These are phyloP conservation scores for Orbilia brochopaga DNA, from an alignment of 2,329 filamentous ascomycete genomes.

Conservation along the genomic window DNA sequence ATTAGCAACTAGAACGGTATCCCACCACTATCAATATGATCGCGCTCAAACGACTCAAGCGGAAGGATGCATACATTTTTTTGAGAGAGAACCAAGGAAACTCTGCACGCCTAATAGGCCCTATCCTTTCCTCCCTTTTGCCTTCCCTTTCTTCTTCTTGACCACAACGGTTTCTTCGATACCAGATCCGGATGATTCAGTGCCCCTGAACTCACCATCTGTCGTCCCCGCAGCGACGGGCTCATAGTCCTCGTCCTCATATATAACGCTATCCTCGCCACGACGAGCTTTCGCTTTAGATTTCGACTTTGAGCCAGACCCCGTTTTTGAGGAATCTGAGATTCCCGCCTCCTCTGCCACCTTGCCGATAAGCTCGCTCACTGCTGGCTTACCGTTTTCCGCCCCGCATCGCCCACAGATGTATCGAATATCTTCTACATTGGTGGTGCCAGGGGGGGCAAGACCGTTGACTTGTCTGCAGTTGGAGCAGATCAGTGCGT, in stretches of 20 bases:
- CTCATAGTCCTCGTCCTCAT: conserved; percentile 32
- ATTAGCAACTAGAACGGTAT: conserved; percentile 18
- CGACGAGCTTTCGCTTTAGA: conserved; percentile 6
- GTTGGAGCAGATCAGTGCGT: conserved; percentile 79
- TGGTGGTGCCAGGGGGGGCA: conserved; percentile 82
- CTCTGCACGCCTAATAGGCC: conserved; percentile 4
- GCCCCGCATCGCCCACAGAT: conserved; percentile 83
- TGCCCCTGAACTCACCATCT: conserved; percentile 32
- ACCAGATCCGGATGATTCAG: conserved; percentile 36
- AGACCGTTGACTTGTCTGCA: conserved; percentile 95
- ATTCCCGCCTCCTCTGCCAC: conserved; percentile 58
- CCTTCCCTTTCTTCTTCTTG: conserved; percentile 47
- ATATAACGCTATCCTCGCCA: conserved; percentile 34
- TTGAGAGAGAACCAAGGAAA: conserved; percentile 18
- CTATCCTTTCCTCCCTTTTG: conserved; percentile 39
- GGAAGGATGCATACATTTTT: conserved; percentile 32
- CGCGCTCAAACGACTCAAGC: background rate
- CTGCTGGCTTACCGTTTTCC: conserved; percentile 81
- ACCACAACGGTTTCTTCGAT: conserved; percentile 44
- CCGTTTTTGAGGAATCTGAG: conserved; percentile 10
- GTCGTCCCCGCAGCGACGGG: conserved; percentile 16
- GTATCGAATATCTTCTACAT: conserved; percentile 80
- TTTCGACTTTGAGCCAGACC: conserved; percentile 32
- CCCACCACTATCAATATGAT: conserved; percentile 8
- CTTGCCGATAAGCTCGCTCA: conserved; percentile 73